phyloP scores from a whole-genome alignment of 2,329 filamentous ascomycete species.

The Aphanoascus verrucosus region DNA sequence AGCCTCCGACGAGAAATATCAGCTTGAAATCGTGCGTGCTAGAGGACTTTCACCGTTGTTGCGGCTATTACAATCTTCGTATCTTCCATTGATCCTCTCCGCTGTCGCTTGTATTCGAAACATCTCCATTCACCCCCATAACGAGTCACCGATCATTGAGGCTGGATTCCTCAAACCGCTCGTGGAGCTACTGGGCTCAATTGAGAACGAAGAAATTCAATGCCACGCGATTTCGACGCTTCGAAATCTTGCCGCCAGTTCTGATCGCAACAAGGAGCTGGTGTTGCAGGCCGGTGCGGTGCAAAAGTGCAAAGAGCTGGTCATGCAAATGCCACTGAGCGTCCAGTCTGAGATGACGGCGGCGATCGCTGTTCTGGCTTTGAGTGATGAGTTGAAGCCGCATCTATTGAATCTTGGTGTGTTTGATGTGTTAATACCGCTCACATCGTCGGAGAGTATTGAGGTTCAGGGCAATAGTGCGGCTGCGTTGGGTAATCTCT shows the following conservation, averaged over 20 bases:
- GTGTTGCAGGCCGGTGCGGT: constrained; percentile 93
- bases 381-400: constrained; percentile 91
- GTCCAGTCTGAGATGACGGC: constrained; percentile 99
- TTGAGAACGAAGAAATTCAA: constrained; percentile 97
- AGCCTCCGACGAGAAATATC: constrained; percentile 96
- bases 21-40: constrained; percentile 89
- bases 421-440: constrained; percentile 88
- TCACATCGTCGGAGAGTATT: constrained; percentile 90
- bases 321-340: constrained; percentile 81
- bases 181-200: constrained; percentile 86
- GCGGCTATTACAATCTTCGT: constrained; percentile 84
- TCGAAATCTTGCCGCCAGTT: constrained; percentile 89
- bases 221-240: constrained; percentile 97
- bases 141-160: constrained; percentile 97
- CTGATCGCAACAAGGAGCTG: constrained; percentile 95
- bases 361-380: constrained; percentile 89
- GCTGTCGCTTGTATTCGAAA: constrained; percentile 97
- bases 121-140: constrained; percentile 94
- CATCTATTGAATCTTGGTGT: constrained; percentile 85
- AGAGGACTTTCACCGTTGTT: constrained; percentile 76
- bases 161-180: constrained; percentile 89
- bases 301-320: constrained; percentile 95
- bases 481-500: constrained; percentile 86
- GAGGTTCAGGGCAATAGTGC: constrained; percentile 98
- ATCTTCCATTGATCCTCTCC: constrained; percentile 88